phyloP scores from a whole-genome alignment of 2,329 filamentous ascomycete genomes.

The Drechslerella coelobrocha region DNA sequence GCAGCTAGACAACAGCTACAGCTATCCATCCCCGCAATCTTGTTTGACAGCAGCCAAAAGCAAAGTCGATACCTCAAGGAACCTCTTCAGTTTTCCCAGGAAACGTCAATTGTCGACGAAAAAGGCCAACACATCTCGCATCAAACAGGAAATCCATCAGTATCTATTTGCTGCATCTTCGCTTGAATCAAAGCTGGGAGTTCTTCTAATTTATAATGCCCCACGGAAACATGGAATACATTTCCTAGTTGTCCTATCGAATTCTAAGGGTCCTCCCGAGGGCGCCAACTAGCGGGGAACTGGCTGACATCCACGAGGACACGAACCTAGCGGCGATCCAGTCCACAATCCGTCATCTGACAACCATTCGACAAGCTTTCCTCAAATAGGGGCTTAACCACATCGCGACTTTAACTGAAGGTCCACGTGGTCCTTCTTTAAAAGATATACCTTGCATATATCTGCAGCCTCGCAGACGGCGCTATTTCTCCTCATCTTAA shows the following conservation, averaged over 20 bases:
- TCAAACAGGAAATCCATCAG: conserved; percentile 35
- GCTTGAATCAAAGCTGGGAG: conserved; percentile 23
- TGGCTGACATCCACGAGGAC: conserved; percentile 50
- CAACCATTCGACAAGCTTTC: conserved; percentile 47
- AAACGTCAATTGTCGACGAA: conserved; percentile 42
- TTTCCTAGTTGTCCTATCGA: conserved; percentile 44
- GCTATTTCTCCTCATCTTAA: conserved; percentile 24
- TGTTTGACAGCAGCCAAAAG: conserved; percentile 16
- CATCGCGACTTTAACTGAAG: conserved; percentile 44
- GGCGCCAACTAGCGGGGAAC: conserved; percentile 47
- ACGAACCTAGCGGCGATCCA: conserved; percentile 48
- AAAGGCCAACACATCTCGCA: conserved; percentile 51
- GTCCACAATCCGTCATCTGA: conserved; percentile 49
- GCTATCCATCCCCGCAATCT: conserved; percentile 41
- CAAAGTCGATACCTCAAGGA: background rate
- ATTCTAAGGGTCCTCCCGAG: conserved; percentile 30
- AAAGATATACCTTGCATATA: conserved; percentile 45
- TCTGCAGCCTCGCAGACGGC: conserved; percentile 42
- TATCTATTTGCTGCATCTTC: conserved; percentile 37
- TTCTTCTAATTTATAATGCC: conserved; percentile 48
- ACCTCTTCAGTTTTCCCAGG: background rate
- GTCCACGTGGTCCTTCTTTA: conserved; percentile 49
- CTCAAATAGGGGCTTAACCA: conserved; percentile 46
- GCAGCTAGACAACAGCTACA: conserved; percentile 33
- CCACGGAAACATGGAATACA: conserved; percentile 24